Percentiles rank a stretch among this genome's conserved stretches.
phyloP scores from a whole-genome alignment of 768 basidiomycete genomes.

The Russula compacta region DNA sequence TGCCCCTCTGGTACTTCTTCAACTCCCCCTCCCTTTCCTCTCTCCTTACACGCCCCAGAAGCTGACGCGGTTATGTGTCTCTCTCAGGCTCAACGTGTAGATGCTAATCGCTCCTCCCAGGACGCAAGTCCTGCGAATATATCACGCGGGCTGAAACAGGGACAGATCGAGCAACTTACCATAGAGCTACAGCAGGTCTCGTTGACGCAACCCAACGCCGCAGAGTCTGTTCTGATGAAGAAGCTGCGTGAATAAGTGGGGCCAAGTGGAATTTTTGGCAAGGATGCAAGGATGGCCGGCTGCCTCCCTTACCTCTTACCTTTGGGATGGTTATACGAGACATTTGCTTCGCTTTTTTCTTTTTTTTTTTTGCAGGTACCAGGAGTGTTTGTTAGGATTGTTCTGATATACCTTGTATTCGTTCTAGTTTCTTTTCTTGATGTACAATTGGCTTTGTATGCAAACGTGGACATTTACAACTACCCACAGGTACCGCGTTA shows the following conservation, averaged over 20 bases:
- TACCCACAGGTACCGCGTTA: no score
- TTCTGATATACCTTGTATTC: not conserved
- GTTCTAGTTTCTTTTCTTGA: not conserved
- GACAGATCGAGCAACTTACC: slow-evolving; percentile 37
- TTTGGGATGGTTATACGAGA: not conserved
- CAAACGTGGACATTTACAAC: no score
- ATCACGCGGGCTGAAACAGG: slow-evolving; percentile 30
- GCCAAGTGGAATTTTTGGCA: no score
- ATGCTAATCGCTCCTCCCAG: slow-evolving; percentile 26
- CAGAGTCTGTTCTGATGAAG: not conserved
- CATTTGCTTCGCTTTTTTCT: not conserved
- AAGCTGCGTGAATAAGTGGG: not conserved
- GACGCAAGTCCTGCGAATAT: slow-evolving; percentile 27
- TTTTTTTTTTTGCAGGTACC: not conserved
- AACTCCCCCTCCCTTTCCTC: no score
- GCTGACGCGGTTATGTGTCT: not conserved
- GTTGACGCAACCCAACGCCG: not conserved
- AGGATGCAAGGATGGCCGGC: not conserved
- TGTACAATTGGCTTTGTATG: no score
- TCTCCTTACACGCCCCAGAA: not conserved
- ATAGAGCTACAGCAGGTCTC: slow-evolving; percentile 12
- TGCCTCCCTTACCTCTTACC: no score
- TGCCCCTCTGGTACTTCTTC: slow-evolving; percentile 13
- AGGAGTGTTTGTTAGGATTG: not conserved
- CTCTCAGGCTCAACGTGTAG: slow-evolving; percentile 14